These are phyloP conservation scores for Suillus plorans DNA, from an alignment of 768 basidiomycete species.

Conservation along the genomic window DNA sequence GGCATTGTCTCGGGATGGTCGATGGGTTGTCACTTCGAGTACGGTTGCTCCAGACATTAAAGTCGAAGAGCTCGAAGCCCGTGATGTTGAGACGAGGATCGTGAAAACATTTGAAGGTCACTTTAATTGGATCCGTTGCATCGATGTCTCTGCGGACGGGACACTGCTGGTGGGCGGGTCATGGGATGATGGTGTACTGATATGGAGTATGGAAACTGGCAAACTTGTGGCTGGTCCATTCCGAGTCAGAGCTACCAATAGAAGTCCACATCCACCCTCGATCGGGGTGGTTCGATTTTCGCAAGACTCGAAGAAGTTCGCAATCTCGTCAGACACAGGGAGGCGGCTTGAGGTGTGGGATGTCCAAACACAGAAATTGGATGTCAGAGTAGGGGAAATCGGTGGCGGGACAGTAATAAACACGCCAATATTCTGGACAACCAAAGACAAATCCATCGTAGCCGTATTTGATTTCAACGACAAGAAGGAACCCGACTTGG, in stretches of 20 bases:
- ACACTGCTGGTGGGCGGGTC: constrained; percentile 5
- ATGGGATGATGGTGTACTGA: not conserved
- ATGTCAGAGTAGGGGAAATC: not conserved
- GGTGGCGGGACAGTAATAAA: accelerated
- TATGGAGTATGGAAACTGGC: not conserved
- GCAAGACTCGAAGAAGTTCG: not conserved
- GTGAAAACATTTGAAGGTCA: not conserved
- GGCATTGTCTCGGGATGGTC: not conserved
- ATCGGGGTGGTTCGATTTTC: not conserved
- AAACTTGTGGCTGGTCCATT: not conserved
- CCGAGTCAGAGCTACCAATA: not conserved
- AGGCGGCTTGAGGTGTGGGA: not conserved
- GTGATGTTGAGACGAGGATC: not conserved
- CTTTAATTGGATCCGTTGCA: accelerated
- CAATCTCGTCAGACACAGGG: not conserved
- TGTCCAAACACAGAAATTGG: not conserved
- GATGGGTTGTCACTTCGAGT: not conserved
- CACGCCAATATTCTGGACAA: not conserved
- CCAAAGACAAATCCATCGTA: not conserved
- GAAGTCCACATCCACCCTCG: too few relatives aligned
- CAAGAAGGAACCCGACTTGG: not conserved
- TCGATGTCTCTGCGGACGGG: constrained; percentile 8
- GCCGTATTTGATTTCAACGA: not conserved
- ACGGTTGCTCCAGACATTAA: too few relatives aligned
- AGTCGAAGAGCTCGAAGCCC: too few relatives aligned